Evolutionary conservation across 371 early-diverging fungal genomes (phyloP), one percentile per base, ranked within the genome.

Genomic region (Lichtheimia ramosa): DNA sequence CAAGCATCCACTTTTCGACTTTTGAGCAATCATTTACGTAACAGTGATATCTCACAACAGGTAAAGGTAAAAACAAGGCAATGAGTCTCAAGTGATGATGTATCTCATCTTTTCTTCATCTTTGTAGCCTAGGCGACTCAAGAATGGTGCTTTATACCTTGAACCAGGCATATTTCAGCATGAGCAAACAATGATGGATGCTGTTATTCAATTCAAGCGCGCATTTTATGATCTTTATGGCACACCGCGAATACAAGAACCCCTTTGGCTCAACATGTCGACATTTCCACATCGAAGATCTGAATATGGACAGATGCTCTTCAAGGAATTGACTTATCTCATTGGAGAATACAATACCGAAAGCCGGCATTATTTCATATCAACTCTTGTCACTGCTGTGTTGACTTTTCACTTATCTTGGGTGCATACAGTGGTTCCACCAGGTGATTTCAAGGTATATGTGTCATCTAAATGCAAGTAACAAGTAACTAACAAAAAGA

Each of bases 221-320:
- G 71, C 78, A 0, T 65, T 85, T 23, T 78, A 72, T 42, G 74
- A 82, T 53, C 59, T 87, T 10, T 87, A 87, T 67, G 67, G 65
- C 8, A 78, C 82, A 20, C 85, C 84, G 27, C 75, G 87, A 28
- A 83, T 87, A 54, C 87, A 87, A 71, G 75, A 81, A 43, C 88
- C 88, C 8, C 53, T 87, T 28, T 87, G 88, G 88, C 63, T 87
- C 24, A 85, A 85, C 57, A 85, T 85, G 67, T 79, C 80, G 25
- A 84, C 88, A 39, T 87, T 83, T 64, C 86, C 88, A 6, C 77
- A 79, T 16, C 76, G 75, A 46, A 75, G 76, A 56, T 60, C 77
- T 1, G 64, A 73, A 1, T 82, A 83, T 54, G 73, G 81, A 8
- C 59, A 72, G 13, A 79, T 70, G 27, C 66, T 87, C 23, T 65